Evolutionary conservation across 1,139 yeast genomes (phyloP), one percentile per base, ranked within the genome.

Genomic region (Zygosaccharomyces sapae): DNA sequence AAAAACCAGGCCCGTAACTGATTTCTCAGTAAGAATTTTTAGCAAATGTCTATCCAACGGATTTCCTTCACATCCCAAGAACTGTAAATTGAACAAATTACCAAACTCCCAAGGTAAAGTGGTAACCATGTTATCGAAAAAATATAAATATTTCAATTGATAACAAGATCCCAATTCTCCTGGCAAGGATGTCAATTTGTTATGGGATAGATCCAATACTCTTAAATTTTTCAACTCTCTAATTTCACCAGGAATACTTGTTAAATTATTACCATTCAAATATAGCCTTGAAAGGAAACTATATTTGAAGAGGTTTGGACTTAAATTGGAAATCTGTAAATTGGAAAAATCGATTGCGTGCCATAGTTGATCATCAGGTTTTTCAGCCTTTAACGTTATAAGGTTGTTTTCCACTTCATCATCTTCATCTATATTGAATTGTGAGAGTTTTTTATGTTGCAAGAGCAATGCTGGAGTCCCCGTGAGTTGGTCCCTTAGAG

Each of bases 1-100:
- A 41, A 81, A 75, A 38, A 92, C 80, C 50, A 92, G 75, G 5
- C 89, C 95, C 52, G 86, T 80, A 4, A 96, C 86, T 9, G 98
- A 97, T 53, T 81, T 83, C 55, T 83, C 85, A 0, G 95, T 81
- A 49, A 92, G 65, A 29, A 85, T 76, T 54, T 82, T 79, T 45
- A 88, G 80, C 48, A 79, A 67, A 37, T 77, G 80, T 50, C 76
- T 74, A 58, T 83, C 86, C 57, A 92, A 69, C 5, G 95, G 90
- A 64, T 94, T 94, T 1, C 98, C 98, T 66, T 92, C 97, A 45
- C 92, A 74, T 34, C 98, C 99, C 47, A 94, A 70, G 62, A 90
- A 84, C 55, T 86, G 85, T 53, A 94, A 74, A 59, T 88, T 95
- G 64, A 83, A 86, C 54, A 94, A 73, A 59, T 83, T 83, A 31